Evolutionary conservation across 305 asterid genomes (phyloP), one percentile per base, ranked within the genome.

Genomic region (Striga hermonthica): DNA sequence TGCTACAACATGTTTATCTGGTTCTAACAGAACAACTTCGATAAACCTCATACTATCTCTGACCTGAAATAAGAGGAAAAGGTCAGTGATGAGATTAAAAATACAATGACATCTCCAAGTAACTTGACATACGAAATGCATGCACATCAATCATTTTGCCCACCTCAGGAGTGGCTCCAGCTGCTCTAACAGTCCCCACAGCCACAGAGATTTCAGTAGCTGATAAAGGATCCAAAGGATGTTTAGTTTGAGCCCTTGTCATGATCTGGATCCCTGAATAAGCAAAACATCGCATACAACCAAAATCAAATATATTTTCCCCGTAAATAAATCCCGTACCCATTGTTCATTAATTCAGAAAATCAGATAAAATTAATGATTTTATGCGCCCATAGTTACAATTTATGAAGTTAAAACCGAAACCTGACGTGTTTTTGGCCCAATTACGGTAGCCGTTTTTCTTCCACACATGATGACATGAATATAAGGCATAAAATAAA

Each of bases 41-140:
- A 90, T 76, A 75, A 93, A 93, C 70, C 99, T 79, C 92, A 90
- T 93, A 78, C 97, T 80, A 74, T 93, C 99, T 75, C 97, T 82
- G 57, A 93, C 95, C 99, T 93, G 61, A 81, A 16, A 36, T 52
- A 16, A 41, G 7, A 69, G 28, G 41, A 39, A 50, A 55, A 39
- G 31, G 31, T 22, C 31, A 68, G 41, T 13, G 31, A 22, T 22
- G 31, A 22, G 31, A 22, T 2, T 22, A 2, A 22, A 22, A 22
- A 22, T 22, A 12, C 16, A 66, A 34, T 12, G 7, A 12, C 16
- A 52, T 22, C 5, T 22, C 31, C 31, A 2, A 22, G 31, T 22
- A 22, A 59, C 49, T 65, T 65, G 49, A 69, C 54, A 68, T 31
- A 56, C 22, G 45, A 60, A 55, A 40, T 55, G 47, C 64, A 58